Evolutionary conservation across 2,329 filamentous ascomycete species (phyloP).

Genomic region (Penicillium hesseltinei): DNA sequence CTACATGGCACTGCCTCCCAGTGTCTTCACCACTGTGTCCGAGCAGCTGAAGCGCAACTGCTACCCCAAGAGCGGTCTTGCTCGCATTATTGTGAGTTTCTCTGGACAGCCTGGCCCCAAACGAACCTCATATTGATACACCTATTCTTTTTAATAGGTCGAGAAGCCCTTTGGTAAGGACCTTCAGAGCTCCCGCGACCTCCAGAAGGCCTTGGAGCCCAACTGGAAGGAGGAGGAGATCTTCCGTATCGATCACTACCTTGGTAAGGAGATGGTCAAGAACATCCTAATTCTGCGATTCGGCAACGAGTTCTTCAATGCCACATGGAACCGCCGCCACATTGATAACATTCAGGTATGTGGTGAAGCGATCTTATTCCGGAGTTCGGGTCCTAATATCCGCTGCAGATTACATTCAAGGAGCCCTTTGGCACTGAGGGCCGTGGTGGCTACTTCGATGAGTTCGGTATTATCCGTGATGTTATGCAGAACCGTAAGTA

Average conservation of each 20-base stretch:
- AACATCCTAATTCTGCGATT: conserved; percentile 98
- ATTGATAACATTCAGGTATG: conserved; percentile 91
- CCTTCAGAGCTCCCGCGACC: conserved; percentile 84
- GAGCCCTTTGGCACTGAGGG: conserved; percentile 98
- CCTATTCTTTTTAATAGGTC: conserved; percentile 56
- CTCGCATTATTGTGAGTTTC: conserved; percentile 80
- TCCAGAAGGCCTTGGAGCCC: conserved; percentile 90
- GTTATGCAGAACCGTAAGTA: conserved; percentile 92
- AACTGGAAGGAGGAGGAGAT: conserved; percentile 99
- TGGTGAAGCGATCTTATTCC: not conserved
- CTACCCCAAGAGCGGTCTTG: conserved; percentile 87
- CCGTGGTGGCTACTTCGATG: conserved; percentile 96
- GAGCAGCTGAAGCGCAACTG: conserved; percentile 97
- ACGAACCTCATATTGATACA: conserved; percentile 20
- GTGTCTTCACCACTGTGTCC: conserved; percentile 96
- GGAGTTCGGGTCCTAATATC: conserved; percentile 8
- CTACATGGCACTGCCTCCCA: conserved; percentile 98
- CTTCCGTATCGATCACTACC: conserved; percentile 98
- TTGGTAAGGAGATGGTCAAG: conserved; percentile 99
- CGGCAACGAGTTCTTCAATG: conserved; percentile 97
- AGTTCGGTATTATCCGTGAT: conserved; percentile 98
- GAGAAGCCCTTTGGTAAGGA: conserved; percentile 99
- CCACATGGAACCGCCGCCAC: conserved; percentile 98
- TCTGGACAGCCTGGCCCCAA: not conserved
- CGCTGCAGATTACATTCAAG: conserved; percentile 82